Evolutionary conservation across 805 yeast species (phyloP).

Genomic region (Suhomyces faveliae): DNA sequence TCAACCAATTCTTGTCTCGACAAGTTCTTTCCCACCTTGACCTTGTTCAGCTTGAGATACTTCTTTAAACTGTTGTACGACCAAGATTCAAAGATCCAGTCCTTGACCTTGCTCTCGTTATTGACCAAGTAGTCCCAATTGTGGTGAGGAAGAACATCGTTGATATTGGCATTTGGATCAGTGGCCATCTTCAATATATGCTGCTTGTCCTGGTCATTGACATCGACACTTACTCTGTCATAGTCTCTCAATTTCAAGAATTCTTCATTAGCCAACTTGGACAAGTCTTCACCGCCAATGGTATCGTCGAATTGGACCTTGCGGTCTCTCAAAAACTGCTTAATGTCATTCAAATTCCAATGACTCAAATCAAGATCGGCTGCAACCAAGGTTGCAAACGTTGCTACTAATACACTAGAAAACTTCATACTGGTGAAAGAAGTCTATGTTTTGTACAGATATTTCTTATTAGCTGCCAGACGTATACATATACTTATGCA

Average conservation of each 20-base stretch:
- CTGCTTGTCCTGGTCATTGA: conserved; percentile 13
- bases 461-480: too few relatives aligned
- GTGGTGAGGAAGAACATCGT: conserved; percentile 15
- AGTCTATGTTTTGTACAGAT: too few relatives aligned
- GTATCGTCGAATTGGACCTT: conserved; percentile 21
- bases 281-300: conserved; percentile 20
- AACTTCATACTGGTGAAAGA: not conserved
- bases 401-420: not conserved
- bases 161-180: conserved; percentile 14
- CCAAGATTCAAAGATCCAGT: conserved; percentile 55
- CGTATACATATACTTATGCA: not conserved
- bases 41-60: conserved; percentile 29
- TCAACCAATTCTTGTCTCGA: conserved; percentile 40
- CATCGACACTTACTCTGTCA: conserved; percentile 9
- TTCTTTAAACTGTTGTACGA: conserved; percentile 29
- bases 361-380: conserved; percentile 3
- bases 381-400: not conserved
- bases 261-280: conserved; percentile 25
- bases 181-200: conserved; percentile 15
- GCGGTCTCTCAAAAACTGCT: conserved; percentile 29
- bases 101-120: conserved; percentile 14
- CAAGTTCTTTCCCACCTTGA: conserved; percentile 26
- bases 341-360: conserved; percentile 19
- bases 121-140: conserved; percentile 17
- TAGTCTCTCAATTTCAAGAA: conserved; percentile 19